These are phyloP conservation scores for Macrolepiota dolichaula DNA, from an alignment of 768 basidiomycete species.

Conservation along the genomic window DNA sequence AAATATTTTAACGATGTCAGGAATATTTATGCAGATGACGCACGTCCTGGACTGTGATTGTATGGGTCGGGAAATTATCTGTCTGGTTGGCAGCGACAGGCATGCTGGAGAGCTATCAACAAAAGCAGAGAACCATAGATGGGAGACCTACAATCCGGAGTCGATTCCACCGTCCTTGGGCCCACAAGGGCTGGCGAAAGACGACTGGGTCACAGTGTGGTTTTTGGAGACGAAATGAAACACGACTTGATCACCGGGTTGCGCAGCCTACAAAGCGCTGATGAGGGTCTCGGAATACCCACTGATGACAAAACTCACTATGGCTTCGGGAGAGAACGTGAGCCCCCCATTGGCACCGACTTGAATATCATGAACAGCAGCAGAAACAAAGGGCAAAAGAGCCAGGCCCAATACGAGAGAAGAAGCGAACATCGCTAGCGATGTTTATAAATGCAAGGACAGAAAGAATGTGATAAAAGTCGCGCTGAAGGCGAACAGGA, in stretches of 20 bases:
- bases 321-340: conserved; percentile 47
- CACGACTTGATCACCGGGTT: conserved; percentile 54
- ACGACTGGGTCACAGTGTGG: conserved; percentile 50
- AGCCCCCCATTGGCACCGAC: conserved; percentile 45
- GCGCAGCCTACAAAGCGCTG: conserved; percentile 32
- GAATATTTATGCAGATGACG: conserved; percentile 12
- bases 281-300: background rate
- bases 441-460: conserved; percentile 28
- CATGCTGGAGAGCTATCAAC: conserved; percentile 30
- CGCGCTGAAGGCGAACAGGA: conserved; percentile 20
- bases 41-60: conserved; percentile 47
- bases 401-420: conserved; percentile 44
- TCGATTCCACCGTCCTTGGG: conserved; percentile 47
- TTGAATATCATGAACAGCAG: conserved; percentile 48
- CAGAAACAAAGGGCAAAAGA: conserved; percentile 47
- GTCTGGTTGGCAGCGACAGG: conserved; percentile 52
- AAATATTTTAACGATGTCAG: background rate
- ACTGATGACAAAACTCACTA: conserved; percentile 32
- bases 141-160: conserved; percentile 51
- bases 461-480: conserved; percentile 24
- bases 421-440: conserved; percentile 42
- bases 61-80: conserved; percentile 45
- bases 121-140: conserved; percentile 4
- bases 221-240: conserved; percentile 62
- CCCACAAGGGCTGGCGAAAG: conserved; percentile 53